These are phyloP conservation scores for Pseudocercospora macadamiae DNA, from an alignment of 2,329 filamentous ascomycete species.

Conservation along the genomic window DNA sequence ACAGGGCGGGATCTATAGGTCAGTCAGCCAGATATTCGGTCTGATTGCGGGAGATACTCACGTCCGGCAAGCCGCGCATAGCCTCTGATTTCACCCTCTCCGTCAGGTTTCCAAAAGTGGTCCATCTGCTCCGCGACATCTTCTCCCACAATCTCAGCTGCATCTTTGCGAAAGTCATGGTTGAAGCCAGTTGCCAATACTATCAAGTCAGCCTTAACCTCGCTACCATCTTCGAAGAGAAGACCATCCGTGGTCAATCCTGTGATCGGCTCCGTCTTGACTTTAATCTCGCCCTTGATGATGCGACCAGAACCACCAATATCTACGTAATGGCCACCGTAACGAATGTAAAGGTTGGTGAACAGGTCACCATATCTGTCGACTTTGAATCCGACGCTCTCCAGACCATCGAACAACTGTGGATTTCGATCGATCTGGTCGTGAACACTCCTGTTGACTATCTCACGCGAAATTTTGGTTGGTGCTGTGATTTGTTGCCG, in stretches of 20 bases:
- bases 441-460: conserved; percentile 37
- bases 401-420: conserved; percentile 46
- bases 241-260: conserved; percentile 46
- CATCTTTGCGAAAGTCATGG: conserved; percentile 46
- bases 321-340: conserved; percentile 54
- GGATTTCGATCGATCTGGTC: conserved; percentile 39
- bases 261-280: conserved; percentile 45
- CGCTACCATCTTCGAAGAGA: conserved; percentile 47
- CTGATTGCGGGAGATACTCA: conserved; percentile 31
- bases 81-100: conserved; percentile 52
- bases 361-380: conserved; percentile 44
- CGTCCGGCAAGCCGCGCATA: conserved; percentile 45
- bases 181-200: conserved; percentile 53
- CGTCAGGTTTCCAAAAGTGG: conserved; percentile 51
- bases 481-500: conserved; percentile 33
- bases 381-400: conserved; percentile 46
- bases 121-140: conserved; percentile 46
- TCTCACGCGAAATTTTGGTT: conserved; percentile 33
- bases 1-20: conserved; percentile 43
- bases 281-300: conserved; percentile 49
- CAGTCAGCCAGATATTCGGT: conserved; percentile 15
- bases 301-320: conserved; percentile 49
- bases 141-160: conserved; percentile 45
- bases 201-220: conserved; percentile 50
- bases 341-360: conserved; percentile 45